Conservation (phyloP, 148 eudicot genomes). For the Tetragonia tetragonoides region DNA sequence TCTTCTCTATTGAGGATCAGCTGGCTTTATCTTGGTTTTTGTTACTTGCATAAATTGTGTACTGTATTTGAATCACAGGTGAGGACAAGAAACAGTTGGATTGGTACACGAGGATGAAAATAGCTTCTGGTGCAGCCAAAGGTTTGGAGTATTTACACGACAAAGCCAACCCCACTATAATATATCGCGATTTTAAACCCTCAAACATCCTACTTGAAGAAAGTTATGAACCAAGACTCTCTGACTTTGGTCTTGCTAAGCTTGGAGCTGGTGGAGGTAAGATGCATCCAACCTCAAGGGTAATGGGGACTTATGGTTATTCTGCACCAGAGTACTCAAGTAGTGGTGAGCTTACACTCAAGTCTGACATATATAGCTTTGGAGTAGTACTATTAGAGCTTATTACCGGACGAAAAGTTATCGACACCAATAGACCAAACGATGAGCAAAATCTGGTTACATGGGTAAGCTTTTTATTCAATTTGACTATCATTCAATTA, state of each 20-base stretch:
- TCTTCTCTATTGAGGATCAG: too few species aligned
- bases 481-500: background rate
- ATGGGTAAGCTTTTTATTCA: constrained; percentile 40
- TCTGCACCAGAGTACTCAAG: constrained; percentile 65
- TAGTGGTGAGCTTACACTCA: constrained; percentile 49
- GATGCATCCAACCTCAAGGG: constrained; percentile 41
- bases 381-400: constrained; percentile 68
- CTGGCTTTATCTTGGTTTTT: background rate
- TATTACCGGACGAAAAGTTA: constrained; percentile 51
- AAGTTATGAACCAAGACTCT: constrained; percentile 47
- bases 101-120: constrained; percentile 68
- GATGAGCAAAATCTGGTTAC: constrained; percentile 64
- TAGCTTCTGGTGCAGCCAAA: constrained; percentile 55
- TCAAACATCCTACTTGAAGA: constrained; percentile 54
- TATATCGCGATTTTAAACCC: constrained; percentile 57
- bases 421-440: constrained; percentile 50
- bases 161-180: constrained; percentile 49
- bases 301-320: constrained; percentile 65
- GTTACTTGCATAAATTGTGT: constrained; percentile 10
- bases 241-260: constrained; percentile 56
- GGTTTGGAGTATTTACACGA: constrained; percentile 67
- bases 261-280: constrained; percentile 48
- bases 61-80: constrained; percentile 24
- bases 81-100: constrained; percentile 42
- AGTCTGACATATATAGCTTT: constrained; percentile 64